These are phyloP conservation scores for Cercophora scortea DNA, from an alignment of 495 filamentous ascomycete genomes.

Conservation along the genomic window DNA sequence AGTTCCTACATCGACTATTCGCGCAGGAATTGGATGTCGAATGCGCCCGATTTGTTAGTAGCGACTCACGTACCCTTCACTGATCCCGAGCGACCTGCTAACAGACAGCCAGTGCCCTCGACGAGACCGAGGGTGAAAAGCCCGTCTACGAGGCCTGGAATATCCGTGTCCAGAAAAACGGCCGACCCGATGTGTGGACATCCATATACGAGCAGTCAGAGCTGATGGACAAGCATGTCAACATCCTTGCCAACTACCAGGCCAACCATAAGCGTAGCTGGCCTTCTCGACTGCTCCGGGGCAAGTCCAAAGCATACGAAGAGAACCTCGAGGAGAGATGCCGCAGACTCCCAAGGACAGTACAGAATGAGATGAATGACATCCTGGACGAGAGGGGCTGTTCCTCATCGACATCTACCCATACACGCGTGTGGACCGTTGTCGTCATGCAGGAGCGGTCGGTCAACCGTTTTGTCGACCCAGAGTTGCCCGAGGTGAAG, in stretches of 20 bases:
- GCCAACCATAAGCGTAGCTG: conserved; percentile 11
- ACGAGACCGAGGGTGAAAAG: not conserved
- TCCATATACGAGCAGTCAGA: conserved; percentile 7
- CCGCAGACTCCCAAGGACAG: conserved; percentile 1
- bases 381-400: conserved; percentile 9
- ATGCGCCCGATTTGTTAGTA: conserved; percentile 1
- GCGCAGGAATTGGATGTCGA: not conserved
- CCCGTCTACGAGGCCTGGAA: conserved; percentile 7
- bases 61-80: not conserved
- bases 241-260: conserved; percentile 8
- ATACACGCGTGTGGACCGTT: conserved; percentile 16
- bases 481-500: conserved; percentile 11
- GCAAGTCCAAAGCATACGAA: conserved; percentile 17
- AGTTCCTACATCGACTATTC: not conserved
- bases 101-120: conserved; percentile 1
- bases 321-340: conserved; percentile 17
- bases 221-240: conserved; percentile 10
- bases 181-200: not conserved
- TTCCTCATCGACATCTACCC: conserved; percentile 10
- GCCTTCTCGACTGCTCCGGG: conserved; percentile 7
- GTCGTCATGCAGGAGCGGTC: conserved; percentile 10
- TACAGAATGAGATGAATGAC: conserved; percentile 4
- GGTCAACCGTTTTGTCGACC: conserved; percentile 6
- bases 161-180: not conserved
- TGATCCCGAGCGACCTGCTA: not conserved